These are phyloP conservation scores for Tubosaeta sp. DNA, from an alignment of 768 basidiomycete species.

Conservation along the genomic window DNA sequence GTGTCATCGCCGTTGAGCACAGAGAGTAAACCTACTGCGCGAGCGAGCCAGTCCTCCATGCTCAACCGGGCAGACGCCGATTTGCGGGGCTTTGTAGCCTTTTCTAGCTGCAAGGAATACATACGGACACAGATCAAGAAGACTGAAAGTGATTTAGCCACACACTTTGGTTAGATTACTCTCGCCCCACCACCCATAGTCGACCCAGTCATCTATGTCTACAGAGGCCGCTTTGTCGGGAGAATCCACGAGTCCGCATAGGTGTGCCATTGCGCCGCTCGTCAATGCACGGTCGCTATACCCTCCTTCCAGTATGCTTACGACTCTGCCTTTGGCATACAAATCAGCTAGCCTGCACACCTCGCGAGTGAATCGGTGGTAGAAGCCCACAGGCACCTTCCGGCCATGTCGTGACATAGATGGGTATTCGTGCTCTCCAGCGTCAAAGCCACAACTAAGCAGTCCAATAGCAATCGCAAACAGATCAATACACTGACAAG, in stretches of 20 bases:
- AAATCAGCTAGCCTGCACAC: conserved; percentile 57
- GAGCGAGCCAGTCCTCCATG: conserved; percentile 55
- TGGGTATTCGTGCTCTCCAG: conserved; percentile 84
- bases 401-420: conserved; percentile 91
- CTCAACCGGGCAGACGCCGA: conserved; percentile 33
- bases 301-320: conserved; percentile 93
- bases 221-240: background rate
- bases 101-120: conserved; percentile 48
- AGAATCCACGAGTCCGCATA: conserved; percentile 55
- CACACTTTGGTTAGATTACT: conserved; percentile 56
- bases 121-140: background rate
- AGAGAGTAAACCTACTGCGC: conserved; percentile 35
- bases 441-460: conserved; percentile 87
- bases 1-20: conserved; percentile 7
- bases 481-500: background rate
- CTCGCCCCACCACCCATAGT: conserved; percentile 59
- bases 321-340: conserved; percentile 63
- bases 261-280: conserved; percentile 79
- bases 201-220: conserved; percentile 22
- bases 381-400: conserved; percentile 86
- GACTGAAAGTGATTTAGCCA: background rate
- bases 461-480: background rate
- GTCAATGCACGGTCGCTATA: conserved; percentile 87
- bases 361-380: conserved; percentile 76
- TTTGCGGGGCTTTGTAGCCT: conserved; percentile 56